These are phyloP conservation scores for Tricholoma sp. DNA, from an alignment of 768 basidiomycete species.

Conservation along the genomic window DNA sequence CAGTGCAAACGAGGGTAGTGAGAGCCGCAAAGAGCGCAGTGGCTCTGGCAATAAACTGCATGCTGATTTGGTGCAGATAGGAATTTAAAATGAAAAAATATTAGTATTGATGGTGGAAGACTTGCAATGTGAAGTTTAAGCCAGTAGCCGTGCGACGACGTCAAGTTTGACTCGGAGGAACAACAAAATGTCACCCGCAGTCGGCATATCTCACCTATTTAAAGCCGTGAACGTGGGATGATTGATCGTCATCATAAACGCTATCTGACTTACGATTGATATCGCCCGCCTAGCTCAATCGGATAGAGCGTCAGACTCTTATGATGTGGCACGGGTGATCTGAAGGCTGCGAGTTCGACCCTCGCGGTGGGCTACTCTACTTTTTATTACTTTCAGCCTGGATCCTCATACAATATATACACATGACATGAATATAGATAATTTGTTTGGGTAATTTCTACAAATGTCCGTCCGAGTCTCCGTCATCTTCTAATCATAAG, in stretches of 20 bases:
- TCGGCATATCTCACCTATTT: too few species aligned
- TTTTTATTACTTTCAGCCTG: not conserved
- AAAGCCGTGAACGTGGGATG: too few species aligned
- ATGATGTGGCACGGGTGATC: slow-evolving; percentile 28
- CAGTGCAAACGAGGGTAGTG: slow-evolving; percentile 39
- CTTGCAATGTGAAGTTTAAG: not conserved
- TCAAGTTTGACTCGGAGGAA: too few species aligned
- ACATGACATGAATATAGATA: too few species aligned
- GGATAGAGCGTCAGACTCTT: slow-evolving; percentile 64
- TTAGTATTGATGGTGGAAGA: not conserved
- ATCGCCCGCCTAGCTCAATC: slow-evolving; percentile 57
- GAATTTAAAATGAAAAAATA: slow-evolving; percentile 5
- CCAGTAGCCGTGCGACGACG: too few species aligned
- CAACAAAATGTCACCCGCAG: too few species aligned
- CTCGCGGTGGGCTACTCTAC: slow-evolving; percentile 67
- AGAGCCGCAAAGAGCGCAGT: slow-evolving; percentile 32
- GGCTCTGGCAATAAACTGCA: slow-evolving; percentile 24
- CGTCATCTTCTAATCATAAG: slow-evolving; percentile 1
- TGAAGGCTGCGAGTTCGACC: slow-evolving; percentile 86
- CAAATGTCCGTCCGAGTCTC: not conserved
- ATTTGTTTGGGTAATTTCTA: too few species aligned
- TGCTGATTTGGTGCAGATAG: slow-evolving; percentile 9
- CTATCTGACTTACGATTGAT: too few species aligned
- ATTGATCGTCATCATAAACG: too few species aligned
- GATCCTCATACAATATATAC: not conserved